Percentiles rank a stretch among this genome's conserved stretches.
Evolutionary conservation across 176 grass and related monocot genomes (phyloP).

Genomic region (Puya raimondii): DNA sequence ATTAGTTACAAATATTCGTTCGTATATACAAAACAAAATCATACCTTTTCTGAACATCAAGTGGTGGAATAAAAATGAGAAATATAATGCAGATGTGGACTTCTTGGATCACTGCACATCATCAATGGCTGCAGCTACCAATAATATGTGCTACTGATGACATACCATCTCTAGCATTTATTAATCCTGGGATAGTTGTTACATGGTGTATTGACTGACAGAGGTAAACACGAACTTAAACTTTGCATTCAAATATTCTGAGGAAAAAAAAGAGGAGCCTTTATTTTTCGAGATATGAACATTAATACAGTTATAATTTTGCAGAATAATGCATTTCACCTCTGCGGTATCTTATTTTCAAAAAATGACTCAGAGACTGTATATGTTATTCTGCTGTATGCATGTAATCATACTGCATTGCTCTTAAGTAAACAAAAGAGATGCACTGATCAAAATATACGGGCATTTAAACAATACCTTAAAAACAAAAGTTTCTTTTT

Average conservation of each 20-base stretch:
- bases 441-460: too few species aligned
- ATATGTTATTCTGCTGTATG: too few species aligned
- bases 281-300: too few species aligned
- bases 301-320: too few species aligned
- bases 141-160: conserved; percentile 63
- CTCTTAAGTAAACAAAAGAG: too few species aligned
- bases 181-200: conserved; percentile 40
- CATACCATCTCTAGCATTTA: conserved; percentile 30
- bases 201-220: conserved; percentile 74
- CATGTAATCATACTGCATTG: too few species aligned
- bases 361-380: too few species aligned
- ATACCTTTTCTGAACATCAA: neutral
- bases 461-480: too few species aligned
- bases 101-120: conserved; percentile 70
- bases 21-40: neutral
- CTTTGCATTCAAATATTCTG: neutral
- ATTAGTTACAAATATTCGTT: too few species aligned
- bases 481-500: conserved; percentile 7
- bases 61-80: neutral
- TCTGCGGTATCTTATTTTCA: too few species aligned
- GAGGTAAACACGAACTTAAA: conserved; percentile 34
- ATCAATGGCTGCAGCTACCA: conserved; percentile 63
- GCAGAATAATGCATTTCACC: too few species aligned
- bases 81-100: conserved; percentile 45
- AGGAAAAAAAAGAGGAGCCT: neutral